Conservation (phyloP, 805 yeast species). For the Wickerhamiella azyma region DNA sequence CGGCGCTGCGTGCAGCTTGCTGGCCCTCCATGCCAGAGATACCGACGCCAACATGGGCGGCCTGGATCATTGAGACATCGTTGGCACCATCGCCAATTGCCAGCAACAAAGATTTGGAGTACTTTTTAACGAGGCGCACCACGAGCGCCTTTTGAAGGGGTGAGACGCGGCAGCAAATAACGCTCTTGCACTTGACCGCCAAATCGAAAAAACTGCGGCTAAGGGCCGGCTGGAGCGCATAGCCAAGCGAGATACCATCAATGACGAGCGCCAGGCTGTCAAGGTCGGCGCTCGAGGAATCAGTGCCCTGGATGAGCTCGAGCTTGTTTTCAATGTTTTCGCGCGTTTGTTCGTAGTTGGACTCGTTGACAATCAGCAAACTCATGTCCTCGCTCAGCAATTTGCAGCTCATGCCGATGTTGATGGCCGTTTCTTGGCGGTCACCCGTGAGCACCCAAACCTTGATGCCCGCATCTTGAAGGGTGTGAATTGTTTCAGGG, state of each 20-base stretch:
- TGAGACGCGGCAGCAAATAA: slow-evolving; percentile 94
- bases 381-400: slow-evolving; percentile 93
- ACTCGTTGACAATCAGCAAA: slow-evolving; percentile 77
- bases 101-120: slow-evolving; percentile 54
- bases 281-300: slow-evolving; percentile 50
- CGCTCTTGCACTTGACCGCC: slow-evolving; percentile 84
- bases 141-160: slow-evolving; percentile 95
- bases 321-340: slow-evolving; percentile 63
- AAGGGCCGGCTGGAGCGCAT: slow-evolving; percentile 67
- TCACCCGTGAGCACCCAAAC: slow-evolving; percentile 98
- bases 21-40: slow-evolving; percentile 98
- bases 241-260: slow-evolving; percentile 85
- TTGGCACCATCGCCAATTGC: slow-evolving; percentile 99
- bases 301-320: slow-evolving; percentile 48
- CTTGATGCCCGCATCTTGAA: slow-evolving; percentile 93
- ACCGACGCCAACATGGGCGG: slow-evolving; percentile 98
- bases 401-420: slow-evolving; percentile 97
- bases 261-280: slow-evolving; percentile 79
- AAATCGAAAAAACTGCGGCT: slow-evolving; percentile 67
- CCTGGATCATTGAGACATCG: slow-evolving; percentile 98
- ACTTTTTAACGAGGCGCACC: slow-evolving; percentile 81
- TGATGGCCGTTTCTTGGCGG: slow-evolving; percentile 95
- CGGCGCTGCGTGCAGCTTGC: slow-evolving; percentile 98
- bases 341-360: slow-evolving; percentile 59
- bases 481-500: slow-evolving; percentile 89